Base-by-base conservation (phyloP, 2,329 filamentous ascomycete genomes). In the Colletotrichum somersetense region DNA sequence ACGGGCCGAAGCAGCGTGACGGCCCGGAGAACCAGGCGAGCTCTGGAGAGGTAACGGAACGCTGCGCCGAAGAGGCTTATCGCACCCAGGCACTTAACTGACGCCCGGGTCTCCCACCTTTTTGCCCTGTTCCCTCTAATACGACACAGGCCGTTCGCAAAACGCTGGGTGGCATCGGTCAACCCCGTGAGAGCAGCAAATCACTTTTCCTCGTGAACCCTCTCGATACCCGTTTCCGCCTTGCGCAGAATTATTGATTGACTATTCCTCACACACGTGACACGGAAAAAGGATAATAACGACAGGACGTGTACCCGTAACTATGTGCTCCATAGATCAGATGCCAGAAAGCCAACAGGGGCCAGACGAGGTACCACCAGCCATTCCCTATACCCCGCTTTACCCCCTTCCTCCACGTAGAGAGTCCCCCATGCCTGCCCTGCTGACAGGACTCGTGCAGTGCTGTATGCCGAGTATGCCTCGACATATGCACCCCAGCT, bases 31-130 rank as follows among this genome's bases (percentile, higher is more conserved):
- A 20, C 57, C 44, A 50, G 16, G 14, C 7, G n/a, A 62, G 12
- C 3, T n/a, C 12, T 30, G 12, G 23, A 20, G 8, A 11, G 30
- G 38, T 7, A 23, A 40, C 35, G 42, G 64, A 59, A 66, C 23
- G 30, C 55, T 53, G 64, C 26, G 53, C 35, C 26, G 64, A 67
- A 67, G 64, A 67, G 44, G 46, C 64, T 44, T 62, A 67, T 53
- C 12, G 35, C 46, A 38, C 44, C 64, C 35, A 50, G 26, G 44
- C n/a, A 35, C 20, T 20, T 42, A 14, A 7, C 8, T 42, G 20
- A 11, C 8, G 20, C 44, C 44, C 44, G 3, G 8, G 16, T 2
- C 10, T 33, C 30, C 30, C 30, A 30, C 30, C 14, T 38, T 30
- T 38, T 30, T 38, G 8, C n/a, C 16, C 10, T 3, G 20, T n/a